These are phyloP conservation scores for Poteriospumella lacustris DNA, from an alignment of 108 stramenopile species.

Conservation along the genomic window DNA sequence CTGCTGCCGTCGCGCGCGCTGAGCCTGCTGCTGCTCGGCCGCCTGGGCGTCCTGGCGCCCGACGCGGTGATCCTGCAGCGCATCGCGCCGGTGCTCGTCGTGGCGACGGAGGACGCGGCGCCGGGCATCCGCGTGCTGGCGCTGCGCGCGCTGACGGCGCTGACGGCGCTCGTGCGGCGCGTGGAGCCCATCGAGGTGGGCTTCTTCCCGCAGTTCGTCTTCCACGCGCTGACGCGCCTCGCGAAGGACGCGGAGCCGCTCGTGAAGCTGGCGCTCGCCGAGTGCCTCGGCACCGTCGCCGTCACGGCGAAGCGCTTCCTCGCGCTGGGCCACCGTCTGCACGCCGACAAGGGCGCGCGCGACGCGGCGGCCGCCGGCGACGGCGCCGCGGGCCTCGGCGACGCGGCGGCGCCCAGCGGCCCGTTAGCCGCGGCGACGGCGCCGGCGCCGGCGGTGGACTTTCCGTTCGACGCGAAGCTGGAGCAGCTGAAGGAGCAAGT, in stretches of 20 bases:
- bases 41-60: slow-evolving; percentile 62
- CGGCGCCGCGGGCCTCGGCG: too few species aligned
- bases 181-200: slow-evolving; percentile 84
- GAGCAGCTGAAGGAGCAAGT: slow-evolving; percentile 69
- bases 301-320: slow-evolving; percentile 76
- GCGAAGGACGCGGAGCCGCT: slow-evolving; percentile 71
- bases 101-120: slow-evolving; percentile 73
- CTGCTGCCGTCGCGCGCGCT: slow-evolving; percentile 75
- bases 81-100: slow-evolving; percentile 76
- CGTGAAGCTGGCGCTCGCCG: slow-evolving; percentile 75
- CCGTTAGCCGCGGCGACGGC: background rate
- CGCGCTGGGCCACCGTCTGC: slow-evolving; percentile 68
- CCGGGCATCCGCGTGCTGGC: slow-evolving; percentile 72
- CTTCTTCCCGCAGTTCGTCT: slow-evolving; percentile 85
- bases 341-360: slow-evolving; percentile 26
- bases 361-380: slow-evolving; percentile 71
- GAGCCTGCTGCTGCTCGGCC: slow-evolving; percentile 71
- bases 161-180: slow-evolving; percentile 60
- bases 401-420: background rate
- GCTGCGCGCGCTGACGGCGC: slow-evolving; percentile 62
- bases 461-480: slow-evolving; percentile 67
- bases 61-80: slow-evolving; percentile 85
- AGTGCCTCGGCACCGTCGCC: slow-evolving; percentile 70
- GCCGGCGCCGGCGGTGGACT: slow-evolving; percentile 34
- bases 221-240: slow-evolving; percentile 77